Percentiles rank a stretch among this genome's conserved stretches.
Evolutionary conservation across 257 asterid genomes (phyloP).

Genomic region (Verbena officinalis): DNA sequence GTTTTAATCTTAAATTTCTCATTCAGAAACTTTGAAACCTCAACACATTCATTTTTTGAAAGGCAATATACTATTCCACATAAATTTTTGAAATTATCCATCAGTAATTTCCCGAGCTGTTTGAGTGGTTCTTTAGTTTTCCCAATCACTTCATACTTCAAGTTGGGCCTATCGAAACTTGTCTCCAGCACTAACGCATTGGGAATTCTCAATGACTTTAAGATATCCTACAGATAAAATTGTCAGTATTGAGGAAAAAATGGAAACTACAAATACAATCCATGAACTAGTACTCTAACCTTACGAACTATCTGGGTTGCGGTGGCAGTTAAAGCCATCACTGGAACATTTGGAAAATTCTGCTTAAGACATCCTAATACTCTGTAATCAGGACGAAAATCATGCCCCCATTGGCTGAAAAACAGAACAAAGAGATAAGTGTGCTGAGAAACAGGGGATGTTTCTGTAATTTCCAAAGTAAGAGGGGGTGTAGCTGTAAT

Average conservation of each 20-base stretch:
- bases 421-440: conserved; percentile 27
- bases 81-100: conserved; percentile 60
- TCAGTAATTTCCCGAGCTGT: conserved; percentile 81
- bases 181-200: conserved; percentile 80
- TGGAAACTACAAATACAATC: conserved; percentile 14
- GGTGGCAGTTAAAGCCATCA: conserved; percentile 99
- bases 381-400: conserved; percentile 97
- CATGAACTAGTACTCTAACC: conserved; percentile 50
- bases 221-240: conserved; percentile 66
- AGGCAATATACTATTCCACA: conserved; percentile 97
- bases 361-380: conserved; percentile 89
- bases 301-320: conserved; percentile 86
- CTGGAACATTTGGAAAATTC: conserved; percentile 83
- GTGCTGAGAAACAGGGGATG: too few relatives aligned
- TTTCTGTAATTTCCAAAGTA: too few relatives aligned
- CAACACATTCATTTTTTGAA: conserved; percentile 86
- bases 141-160: conserved; percentile 81
- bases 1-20: conserved; percentile 83
- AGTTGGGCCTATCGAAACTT: conserved; percentile 93
- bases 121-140: conserved; percentile 86
- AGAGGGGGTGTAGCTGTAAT: too few relatives aligned
- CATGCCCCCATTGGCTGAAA: conserved; percentile 99
- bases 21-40: conserved; percentile 76
- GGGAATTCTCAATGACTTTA: conserved; percentile 75
- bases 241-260: conserved; percentile 22